phyloP scores from a whole-genome alignment of 305 asterid species.

The Fraxinus baroniana region DNA sequence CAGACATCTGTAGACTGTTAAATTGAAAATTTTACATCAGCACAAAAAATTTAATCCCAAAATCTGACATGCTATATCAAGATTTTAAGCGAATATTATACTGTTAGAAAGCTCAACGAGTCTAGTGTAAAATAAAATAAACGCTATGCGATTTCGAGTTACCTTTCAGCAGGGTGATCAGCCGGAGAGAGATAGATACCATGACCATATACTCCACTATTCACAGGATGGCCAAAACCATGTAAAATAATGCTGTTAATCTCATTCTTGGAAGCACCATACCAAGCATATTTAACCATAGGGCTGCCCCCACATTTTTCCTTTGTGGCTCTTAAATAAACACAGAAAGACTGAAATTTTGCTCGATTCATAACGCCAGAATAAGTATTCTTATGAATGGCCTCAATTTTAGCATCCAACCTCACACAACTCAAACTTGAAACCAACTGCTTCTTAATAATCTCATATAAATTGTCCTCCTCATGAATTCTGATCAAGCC shows the following conservation, averaged over 20 bases:
- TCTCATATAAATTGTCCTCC: slow-evolving; percentile 12
- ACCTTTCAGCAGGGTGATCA: slow-evolving; percentile 32
- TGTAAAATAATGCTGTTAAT: slow-evolving; percentile 27
- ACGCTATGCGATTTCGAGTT: background rate
- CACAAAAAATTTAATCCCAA: background rate
- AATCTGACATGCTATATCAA: background rate
- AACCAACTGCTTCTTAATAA: slow-evolving; percentile 22
- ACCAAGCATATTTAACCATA: slow-evolving; percentile 45
- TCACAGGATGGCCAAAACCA: slow-evolving; percentile 31
- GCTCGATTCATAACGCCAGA: slow-evolving; percentile 25
- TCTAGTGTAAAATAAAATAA: background rate
- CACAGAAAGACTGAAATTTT: slow-evolving; percentile 23
- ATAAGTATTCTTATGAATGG: slow-evolving; percentile 25
- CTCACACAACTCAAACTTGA: slow-evolving; percentile 24
- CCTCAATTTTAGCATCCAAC: slow-evolving; percentile 24
- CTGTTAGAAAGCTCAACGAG: background rate
- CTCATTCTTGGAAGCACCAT: slow-evolving; percentile 39
- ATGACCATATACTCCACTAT: slow-evolving; percentile 23
- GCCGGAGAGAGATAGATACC: slow-evolving; percentile 39
- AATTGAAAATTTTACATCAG: background rate
- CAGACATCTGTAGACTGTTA: slow-evolving; percentile 32
- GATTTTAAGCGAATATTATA: background rate
- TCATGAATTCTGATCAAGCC: slow-evolving; percentile 17
- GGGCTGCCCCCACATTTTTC: slow-evolving; percentile 23
- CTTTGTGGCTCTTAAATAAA: slow-evolving; percentile 26